phyloP scores from a whole-genome alignment of 148 eudicot genomes.

The Rhododendron ovatum region DNA sequence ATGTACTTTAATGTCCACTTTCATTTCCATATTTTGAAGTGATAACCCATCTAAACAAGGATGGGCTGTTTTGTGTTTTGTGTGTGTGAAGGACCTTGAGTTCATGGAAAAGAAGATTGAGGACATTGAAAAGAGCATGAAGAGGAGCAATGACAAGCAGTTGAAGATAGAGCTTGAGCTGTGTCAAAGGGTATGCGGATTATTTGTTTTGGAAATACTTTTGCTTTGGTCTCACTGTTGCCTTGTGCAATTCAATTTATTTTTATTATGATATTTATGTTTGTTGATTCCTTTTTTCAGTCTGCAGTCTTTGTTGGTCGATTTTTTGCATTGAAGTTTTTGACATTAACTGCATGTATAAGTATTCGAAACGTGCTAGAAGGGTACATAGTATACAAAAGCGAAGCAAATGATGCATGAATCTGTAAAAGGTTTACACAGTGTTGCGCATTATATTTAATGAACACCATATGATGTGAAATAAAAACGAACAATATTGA shows the following conservation, averaged over 20 bases:
- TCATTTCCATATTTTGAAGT: not conserved
- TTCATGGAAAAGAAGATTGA: slow-evolving; percentile 76
- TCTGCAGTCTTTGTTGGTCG: not conserved
- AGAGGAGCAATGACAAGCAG: slow-evolving; percentile 96
- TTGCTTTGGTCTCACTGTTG: not conserved
- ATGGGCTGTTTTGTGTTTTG: not conserved
- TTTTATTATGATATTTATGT: not conserved
- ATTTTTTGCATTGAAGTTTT: not conserved
- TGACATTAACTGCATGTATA: not conserved
- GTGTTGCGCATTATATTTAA: not conserved
- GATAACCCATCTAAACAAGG: not conserved
- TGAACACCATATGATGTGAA: not conserved
- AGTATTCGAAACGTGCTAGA: not conserved
- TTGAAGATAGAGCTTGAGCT: slow-evolving; percentile 81
- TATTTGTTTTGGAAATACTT: not conserved
- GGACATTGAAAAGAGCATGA: slow-evolving; percentile 97
- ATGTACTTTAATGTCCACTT: not conserved
- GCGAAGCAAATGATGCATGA: not conserved
- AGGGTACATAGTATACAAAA: not conserved
- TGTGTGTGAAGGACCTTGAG: slow-evolving; percentile 66
- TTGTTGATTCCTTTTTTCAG: not conserved
- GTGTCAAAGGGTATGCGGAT: slow-evolving; percentile 53
- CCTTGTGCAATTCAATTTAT: not conserved
- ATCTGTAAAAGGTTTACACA: not conserved
- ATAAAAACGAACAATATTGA: not conserved